Percentiles rank a stretch among this genome's conserved stretches.
These are phyloP conservation scores for Kitagawia praeruptora DNA, from an alignment of 129 eudicot genomes.

Conservation along the genomic window DNA sequence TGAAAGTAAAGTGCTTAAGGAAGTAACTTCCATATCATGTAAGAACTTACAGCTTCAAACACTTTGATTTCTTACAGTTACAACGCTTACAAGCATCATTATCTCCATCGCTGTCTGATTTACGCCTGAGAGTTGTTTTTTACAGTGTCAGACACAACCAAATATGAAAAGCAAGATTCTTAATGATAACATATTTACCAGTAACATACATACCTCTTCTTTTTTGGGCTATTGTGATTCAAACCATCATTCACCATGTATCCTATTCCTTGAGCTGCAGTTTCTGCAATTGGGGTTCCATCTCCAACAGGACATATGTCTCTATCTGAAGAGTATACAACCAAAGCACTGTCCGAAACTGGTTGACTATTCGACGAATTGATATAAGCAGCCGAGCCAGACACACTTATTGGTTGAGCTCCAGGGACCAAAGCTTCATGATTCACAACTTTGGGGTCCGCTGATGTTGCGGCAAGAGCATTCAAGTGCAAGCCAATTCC, in stretches of 20 bases:
- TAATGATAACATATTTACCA: background rate
- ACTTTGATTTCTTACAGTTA: constrained; percentile 93
- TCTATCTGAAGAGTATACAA: constrained; percentile 34
- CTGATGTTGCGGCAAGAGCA: constrained; percentile 59
- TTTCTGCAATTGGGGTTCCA: constrained; percentile 35
- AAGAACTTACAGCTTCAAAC: constrained; percentile 92
- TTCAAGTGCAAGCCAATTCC: constrained; percentile 90
- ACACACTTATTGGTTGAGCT: constrained; percentile 34
- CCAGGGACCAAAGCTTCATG: constrained; percentile 45
- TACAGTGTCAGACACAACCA: constrained; percentile 5
- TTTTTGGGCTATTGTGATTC: constrained; percentile 71
- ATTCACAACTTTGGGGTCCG: constrained; percentile 48
- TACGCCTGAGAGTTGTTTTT: constrained; percentile 46
- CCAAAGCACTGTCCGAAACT: constrained; percentile 19
- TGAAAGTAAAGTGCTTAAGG: background rate
- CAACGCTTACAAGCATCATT: constrained; percentile 86
- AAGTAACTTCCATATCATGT: background rate
- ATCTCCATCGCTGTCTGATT: constrained; percentile 51
- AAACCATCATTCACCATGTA: constrained; percentile 39
- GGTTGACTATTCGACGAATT: constrained; percentile 37
- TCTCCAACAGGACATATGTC: constrained; percentile 27
- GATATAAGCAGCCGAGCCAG: constrained; percentile 34
- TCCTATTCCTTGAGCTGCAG: constrained; percentile 35
- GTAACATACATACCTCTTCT: constrained; percentile 54
- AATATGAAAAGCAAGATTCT: background rate